phyloP scores from a whole-genome alignment of 2,329 filamentous ascomycete genomes.

The Fusarium humuli region DNA sequence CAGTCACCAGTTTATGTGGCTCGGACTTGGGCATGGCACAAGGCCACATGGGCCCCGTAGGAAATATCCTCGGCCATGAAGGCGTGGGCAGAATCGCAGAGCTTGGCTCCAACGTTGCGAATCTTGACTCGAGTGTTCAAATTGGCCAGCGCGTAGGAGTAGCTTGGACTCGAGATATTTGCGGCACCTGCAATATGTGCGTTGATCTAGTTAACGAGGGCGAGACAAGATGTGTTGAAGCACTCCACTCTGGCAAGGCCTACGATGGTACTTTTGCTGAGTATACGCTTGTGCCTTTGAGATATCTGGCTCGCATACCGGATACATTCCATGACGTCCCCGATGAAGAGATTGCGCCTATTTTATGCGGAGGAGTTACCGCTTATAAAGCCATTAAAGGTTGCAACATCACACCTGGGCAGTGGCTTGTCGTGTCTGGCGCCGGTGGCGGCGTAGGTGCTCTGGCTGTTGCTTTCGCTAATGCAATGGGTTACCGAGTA shows the following conservation, averaged over 20 bases:
- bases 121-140: conserved; percentile 37
- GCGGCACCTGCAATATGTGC: conserved; percentile 51
- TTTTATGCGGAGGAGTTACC: conserved; percentile 58
- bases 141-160: conserved; percentile 54
- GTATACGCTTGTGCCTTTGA: conserved; percentile 52
- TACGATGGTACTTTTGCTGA: conserved; percentile 56
- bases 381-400: conserved; percentile 57
- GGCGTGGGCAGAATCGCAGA: conserved; percentile 56
- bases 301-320: conserved; percentile 49
- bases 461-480: conserved; percentile 54
- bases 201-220: conserved; percentile 44
- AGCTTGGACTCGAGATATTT: conserved; percentile 54
- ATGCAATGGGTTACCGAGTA: conserved; percentile 56
- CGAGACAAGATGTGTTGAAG: conserved; percentile 52
- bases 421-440: conserved; percentile 54
- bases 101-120: conserved; percentile 51
- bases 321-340: conserved; percentile 40
- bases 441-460: conserved; percentile 56
- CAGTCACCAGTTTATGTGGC: conserved; percentile 54
- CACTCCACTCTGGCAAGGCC: conserved; percentile 49
- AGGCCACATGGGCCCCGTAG: conserved; percentile 52
- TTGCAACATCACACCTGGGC: conserved; percentile 48
- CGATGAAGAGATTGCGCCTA: conserved; percentile 54
- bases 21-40: conserved; percentile 54
- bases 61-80: conserved; percentile 57